Base-by-base conservation (phyloP, 2,329 filamentous ascomycete species). In the Metarhizium brunneum region DNA sequence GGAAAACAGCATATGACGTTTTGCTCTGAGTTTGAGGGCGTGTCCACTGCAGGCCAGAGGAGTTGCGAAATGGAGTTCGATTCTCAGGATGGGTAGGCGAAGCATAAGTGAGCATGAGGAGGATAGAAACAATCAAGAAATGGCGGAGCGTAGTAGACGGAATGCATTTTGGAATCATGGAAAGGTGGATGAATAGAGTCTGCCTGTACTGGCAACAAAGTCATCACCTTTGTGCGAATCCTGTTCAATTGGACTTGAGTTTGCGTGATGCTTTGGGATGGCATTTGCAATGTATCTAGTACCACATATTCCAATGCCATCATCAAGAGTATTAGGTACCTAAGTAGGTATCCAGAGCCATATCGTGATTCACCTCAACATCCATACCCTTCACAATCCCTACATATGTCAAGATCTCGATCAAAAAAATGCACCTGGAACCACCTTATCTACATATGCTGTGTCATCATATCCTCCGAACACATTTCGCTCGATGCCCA, bases 21-120 rank as follows among this genome's bases (percentile, higher is more conserved):
- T 56, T 35, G 47, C 47, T 40, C 40, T 47, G 32, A 38, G 16
- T 29, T 32, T 8, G 25, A 20, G 55, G n/a, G 14, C 3, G 5
- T 18, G 52, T 49, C 51, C 57, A 53, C 54, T 55, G 50, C 43
- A 47, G 54, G 51, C 35, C 54, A 53, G 45, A 43, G 56, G 48
- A 38, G 50, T 47, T 52, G 50, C 43, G 52, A 51, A 16, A 54
- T 52, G 47, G 40, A 4, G 30, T 48, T 52, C 48, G 52, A 54
- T 54, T 52, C 47, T 36, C 48, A 49, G 49, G 52, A 54, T 54
- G 18, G 55, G 49, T 16, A 11, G 43, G 52, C 55, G 49, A 25
- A 45, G 56, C 52, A 20, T 38, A 53, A 48, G 43, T 29, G 13
- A 11, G 47, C 16, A 54, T 38, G 47, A 25, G 10, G 30, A 14